Base-by-base conservation (phyloP, 2,329 filamentous ascomycete genomes). In the Diaporthe sp. region DNA sequence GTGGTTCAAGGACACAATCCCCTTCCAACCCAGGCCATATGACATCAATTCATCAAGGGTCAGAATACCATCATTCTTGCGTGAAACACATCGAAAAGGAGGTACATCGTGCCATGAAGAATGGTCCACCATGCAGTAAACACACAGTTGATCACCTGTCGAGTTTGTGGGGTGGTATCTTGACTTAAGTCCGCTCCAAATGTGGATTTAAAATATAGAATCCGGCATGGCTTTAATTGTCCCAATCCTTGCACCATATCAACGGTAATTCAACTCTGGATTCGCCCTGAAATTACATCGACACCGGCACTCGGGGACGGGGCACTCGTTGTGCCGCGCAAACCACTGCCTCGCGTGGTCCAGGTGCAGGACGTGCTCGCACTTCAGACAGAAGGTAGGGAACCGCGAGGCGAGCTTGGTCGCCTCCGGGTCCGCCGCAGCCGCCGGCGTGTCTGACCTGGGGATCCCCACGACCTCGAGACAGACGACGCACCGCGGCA, bases 331-430 rank as follows among this genome's bases (percentile, higher is more conserved):
- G 78, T 93, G 92, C 44, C 90, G 84, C 9, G 88, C 85, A 79
- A 94, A 94, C 92, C 92, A 94, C 82, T 90, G 88, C 78, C 90
- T 84, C 8, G 92, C 91, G 80, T 94, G 92, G 79, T 93, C 92
- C 75, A 93, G 85, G 79, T 94, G 92, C 80, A 92, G 83, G 13
- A 92, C 91, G 80, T 94, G 92, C 80, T 93, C 91, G 81, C 92
- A 94, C 78, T 89, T 88, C 58, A 94, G 85, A 77, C 92, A 94
- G 80, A 94, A 94, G 0, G 91, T 93, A n/a, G 91, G 90, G 80
- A 94, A 93, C 61, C 88, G 86, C 3, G 89, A 90, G 61, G 88
- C 87, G 82, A 87, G 83, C 79, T 85, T 82, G 2, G 55, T 71
- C 60, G 85, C 83, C 74, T 85, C 84, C 34, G 82, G 81, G 79